These are phyloP conservation scores for Camellia oleifera DNA, from an alignment of 179 eudicot genomes.

Conservation along the genomic window DNA sequence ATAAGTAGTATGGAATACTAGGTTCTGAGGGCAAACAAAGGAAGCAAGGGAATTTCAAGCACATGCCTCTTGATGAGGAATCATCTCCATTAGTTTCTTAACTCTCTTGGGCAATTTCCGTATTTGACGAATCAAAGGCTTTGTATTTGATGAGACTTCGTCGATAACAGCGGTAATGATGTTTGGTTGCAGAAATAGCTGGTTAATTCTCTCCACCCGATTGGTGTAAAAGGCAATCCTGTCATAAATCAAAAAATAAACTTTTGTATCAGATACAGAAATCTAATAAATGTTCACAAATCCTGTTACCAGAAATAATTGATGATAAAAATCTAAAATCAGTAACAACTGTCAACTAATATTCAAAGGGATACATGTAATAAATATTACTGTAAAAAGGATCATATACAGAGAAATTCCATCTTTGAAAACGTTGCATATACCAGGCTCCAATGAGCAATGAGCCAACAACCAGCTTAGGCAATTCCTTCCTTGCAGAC, in stretches of 20 bases:
- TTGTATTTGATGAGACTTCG: conserved; percentile 67
- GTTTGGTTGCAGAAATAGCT: conserved; percentile 58
- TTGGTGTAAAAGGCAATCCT: conserved; percentile 59
- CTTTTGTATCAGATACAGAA: background rate
- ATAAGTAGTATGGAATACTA: background rate
- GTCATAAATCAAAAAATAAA: conserved; percentile 27
- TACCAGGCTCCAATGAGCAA: conserved; percentile 95
- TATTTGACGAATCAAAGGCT: conserved; percentile 72
- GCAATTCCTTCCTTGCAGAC: conserved; percentile 77
- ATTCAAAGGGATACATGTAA: background rate
- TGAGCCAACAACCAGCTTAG: conserved; percentile 72
- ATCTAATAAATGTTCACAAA: conserved; percentile 1
- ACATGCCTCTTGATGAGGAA: conserved; percentile 97
- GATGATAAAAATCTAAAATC: background rate
- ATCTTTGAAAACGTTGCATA: conserved; percentile 13
- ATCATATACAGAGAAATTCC: background rate
- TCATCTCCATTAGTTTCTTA: conserved; percentile 67
- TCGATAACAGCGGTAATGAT: conserved; percentile 63
- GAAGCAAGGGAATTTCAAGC: background rate
- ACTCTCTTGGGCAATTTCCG: conserved; percentile 57
- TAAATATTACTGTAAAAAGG: background rate
- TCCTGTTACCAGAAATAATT: background rate
- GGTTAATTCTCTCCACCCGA: conserved; percentile 46
- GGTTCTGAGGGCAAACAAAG: background rate
- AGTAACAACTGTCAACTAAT: background rate